phyloP scores from a whole-genome alignment of 805 yeast genomes.

The Metschnikowia amazonensis region DNA sequence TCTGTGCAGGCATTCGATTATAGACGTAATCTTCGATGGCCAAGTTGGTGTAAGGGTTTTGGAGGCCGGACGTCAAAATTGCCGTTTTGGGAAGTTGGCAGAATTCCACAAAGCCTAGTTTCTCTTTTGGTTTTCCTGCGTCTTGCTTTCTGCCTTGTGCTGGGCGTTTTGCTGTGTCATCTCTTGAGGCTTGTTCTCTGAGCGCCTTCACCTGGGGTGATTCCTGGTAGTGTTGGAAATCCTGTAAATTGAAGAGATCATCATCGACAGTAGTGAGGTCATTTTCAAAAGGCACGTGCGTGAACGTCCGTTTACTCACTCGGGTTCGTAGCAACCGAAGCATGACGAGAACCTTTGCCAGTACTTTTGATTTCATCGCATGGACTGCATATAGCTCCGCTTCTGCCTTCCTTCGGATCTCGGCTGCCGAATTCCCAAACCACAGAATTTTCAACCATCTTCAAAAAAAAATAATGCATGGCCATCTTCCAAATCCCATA shows the following conservation, averaged over 20 bases:
- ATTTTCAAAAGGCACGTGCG: conserved; percentile 37
- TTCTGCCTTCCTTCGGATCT: background rate
- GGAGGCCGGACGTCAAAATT: conserved; percentile 53
- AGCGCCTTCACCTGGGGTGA: conserved; percentile 26
- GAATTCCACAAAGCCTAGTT: background rate
- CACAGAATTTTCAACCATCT: background rate
- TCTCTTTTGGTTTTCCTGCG: background rate
- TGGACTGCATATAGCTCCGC: background rate
- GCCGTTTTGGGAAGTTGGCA: conserved; percentile 38
- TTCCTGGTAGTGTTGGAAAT: conserved; percentile 37
- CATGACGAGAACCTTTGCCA: background rate
- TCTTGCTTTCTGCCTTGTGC: background rate
- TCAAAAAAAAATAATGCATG: too few relatives aligned
- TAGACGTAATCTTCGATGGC: conserved; percentile 82
- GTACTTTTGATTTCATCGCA: background rate
- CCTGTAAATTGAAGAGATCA: conserved; percentile 36
- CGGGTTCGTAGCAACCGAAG: background rate
- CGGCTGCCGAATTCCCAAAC: background rate
- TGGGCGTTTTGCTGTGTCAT: background rate
- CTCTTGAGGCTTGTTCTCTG: background rate
- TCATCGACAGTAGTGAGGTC: conserved; percentile 32
- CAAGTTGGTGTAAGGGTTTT: conserved; percentile 69
- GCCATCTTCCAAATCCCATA: too few relatives aligned
- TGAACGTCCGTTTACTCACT: background rate
- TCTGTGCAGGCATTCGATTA: conserved; percentile 50